A percentile compares a stretch with the other conserved stretches of the same genome.
Conservation (phyloP, 306 rosid genomes). For the Aeschynomene evenia region DNA sequence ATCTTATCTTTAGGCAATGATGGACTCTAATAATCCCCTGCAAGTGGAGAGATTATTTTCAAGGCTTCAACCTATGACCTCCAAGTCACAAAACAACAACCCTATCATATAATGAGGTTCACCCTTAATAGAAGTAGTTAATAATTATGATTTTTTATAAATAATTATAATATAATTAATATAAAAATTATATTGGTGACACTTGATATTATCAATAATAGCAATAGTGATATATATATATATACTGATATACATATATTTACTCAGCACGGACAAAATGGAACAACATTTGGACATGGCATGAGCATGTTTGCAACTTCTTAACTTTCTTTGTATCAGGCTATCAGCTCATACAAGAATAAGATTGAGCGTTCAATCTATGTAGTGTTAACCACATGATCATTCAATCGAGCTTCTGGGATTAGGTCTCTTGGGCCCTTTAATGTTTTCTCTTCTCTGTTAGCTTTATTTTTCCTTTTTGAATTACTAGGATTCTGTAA, state of each 20-base stretch:
- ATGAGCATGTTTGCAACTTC: not conserved
- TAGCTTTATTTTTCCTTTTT: not conserved
- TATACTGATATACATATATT: not conserved
- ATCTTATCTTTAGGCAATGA: too few relatives aligned
- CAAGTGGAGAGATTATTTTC: too few relatives aligned
- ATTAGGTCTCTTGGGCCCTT: not conserved
- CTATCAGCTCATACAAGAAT: not conserved
- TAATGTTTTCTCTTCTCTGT: not conserved
- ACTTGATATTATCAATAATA: too few relatives aligned
- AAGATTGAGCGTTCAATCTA: not conserved
- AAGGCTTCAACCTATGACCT: too few relatives aligned
- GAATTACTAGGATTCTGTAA: not conserved
- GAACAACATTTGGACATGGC: not conserved
- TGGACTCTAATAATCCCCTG: too few relatives aligned
- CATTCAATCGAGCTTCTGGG: not conserved
- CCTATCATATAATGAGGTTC: not conserved
- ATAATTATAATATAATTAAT: too few relatives aligned
- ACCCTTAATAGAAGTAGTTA: too few relatives aligned
- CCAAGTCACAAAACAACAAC: too few relatives aligned
- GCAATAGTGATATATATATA: too few relatives aligned
- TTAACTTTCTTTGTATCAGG: not conserved
- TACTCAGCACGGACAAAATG: conserved; percentile 7
- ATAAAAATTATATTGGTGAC: too few relatives aligned
- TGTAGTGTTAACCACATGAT: not conserved
- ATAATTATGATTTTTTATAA: too few relatives aligned